Evolutionary conservation across 2,329 filamentous ascomycete genomes (phyloP), one percentile per base, ranked within the genome.

Genomic region (Xylaria sp.): DNA sequence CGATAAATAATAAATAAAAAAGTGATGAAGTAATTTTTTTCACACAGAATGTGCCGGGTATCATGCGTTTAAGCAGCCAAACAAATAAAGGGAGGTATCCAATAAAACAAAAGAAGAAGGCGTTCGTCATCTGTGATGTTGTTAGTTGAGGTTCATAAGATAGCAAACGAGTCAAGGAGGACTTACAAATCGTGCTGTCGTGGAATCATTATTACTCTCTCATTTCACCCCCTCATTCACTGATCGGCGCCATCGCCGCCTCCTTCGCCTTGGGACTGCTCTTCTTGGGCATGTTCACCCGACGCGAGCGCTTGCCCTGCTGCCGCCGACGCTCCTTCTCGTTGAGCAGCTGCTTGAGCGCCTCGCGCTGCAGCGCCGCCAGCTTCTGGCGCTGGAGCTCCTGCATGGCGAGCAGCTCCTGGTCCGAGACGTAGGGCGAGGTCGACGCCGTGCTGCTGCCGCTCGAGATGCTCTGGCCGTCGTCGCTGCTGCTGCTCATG

Each of bases 321-420:
- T 77, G 75, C 62, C 77, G 76, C 46, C 81, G 76, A 57, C 77
- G 75, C 74, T 84, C 82, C 79, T 83, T 83, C 76, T 84, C 82
- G 65, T 68, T 70, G 64, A 80, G 71, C 53, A 83, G 68, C 65
- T 79, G 76, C 64, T 79, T 76, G 64, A 83, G 70, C 52, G 78
- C 78, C 73, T 84, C 80, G 64, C 78, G 78, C 71, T 84, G 80
- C 69, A 79, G 37, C 9, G 37, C 72, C 58, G 76, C 76, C 55
- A 76, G 73, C 67, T 79, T 77, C 72, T 83, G 76, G 54, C 78
- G 79, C 70, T 83, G 78, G 68, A 78, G 71, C 70, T 79, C 75
- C 70, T 83, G 78, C 69, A 78, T 71, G 70, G 79, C 75, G 55
- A 81, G 71, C 48, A 82, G 69, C 72, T 83, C 78, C 63, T 76